Evolutionary conservation across 768 basidiomycete genomes (phyloP).

Genomic region (Podaxis sp.): DNA sequence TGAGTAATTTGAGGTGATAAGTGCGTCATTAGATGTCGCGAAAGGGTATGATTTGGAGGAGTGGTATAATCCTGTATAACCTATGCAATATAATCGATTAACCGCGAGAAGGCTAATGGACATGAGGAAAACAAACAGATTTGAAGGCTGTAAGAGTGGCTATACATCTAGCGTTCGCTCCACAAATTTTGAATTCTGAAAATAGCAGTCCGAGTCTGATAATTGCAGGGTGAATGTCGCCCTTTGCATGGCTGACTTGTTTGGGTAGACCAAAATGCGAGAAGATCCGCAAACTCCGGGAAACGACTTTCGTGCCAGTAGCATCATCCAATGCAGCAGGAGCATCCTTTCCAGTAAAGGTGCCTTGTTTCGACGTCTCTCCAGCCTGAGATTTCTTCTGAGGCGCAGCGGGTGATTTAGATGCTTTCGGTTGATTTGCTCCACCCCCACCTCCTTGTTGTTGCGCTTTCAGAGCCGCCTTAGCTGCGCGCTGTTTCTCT

Average conservation of each 20-base stretch:
- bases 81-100: slow-evolving; percentile 34
- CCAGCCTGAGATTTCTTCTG: slow-evolving; percentile 31
- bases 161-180: slow-evolving; percentile 94
- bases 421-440: slow-evolving; percentile 22
- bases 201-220: slow-evolving; percentile 86
- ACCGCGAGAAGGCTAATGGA: slow-evolving; percentile 14
- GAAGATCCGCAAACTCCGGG: slow-evolving; percentile 77
- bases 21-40: slow-evolving; percentile 88
- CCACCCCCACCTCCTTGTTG: slow-evolving; percentile 18
- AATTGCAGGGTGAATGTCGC: slow-evolving; percentile 89
- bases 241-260: slow-evolving; percentile 56
- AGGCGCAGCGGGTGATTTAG: slow-evolving; percentile 27
- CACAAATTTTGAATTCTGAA: slow-evolving; percentile 87
- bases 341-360: slow-evolving; percentile 27
- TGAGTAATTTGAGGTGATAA: slow-evolving; percentile 92
- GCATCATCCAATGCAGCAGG: slow-evolving; percentile 27
- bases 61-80: slow-evolving; percentile 91
- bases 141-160: slow-evolving; percentile 91
- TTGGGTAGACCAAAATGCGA: slow-evolving; percentile 84
- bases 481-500: slow-evolving; percentile 79
- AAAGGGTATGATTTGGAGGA: slow-evolving; percentile 81
- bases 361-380: slow-evolving; percentile 25
- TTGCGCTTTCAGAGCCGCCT: slow-evolving; percentile 44
- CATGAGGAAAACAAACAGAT: slow-evolving; percentile 52
- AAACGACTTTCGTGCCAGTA: slow-evolving; percentile 38